Evolutionary conservation across 495 filamentous ascomycete species (phyloP), one percentile per base, ranked within the genome.

Genomic region (Friedmanniomyces simplex): DNA sequence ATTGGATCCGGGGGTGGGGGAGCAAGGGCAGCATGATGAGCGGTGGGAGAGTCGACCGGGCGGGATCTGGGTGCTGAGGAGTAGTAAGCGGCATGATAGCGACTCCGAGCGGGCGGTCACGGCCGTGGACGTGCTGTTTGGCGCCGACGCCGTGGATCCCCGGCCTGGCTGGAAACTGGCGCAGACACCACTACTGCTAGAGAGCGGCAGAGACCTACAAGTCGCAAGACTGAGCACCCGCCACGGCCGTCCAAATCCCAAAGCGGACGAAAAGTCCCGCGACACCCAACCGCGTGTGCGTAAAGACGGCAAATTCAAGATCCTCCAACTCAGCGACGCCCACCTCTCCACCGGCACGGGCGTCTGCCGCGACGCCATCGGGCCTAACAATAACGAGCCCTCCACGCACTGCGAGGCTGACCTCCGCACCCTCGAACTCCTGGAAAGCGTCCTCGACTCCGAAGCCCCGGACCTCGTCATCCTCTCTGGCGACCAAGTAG

Each of bases 251-350:
- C 28, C 28, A 32, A 60, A 72, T 1, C 77, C 79, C 55, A 32
- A 51, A 14, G 34, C 28, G 11, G 25, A 53, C 24, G 55, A 58
- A n/a, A 34, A 41, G 14, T 39, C 18, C 25, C 21, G 26, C 12
- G 55, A 58, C 16, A 42, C 41, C 3, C 21, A 70, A 14, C 87
- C 84, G 14, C 78, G 82, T 51, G 85, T 98, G 55, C 78, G 79
- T 50, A 87, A 91, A 26, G 86, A 94, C 68, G 91, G 90, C n/a
- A 86, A 84, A 59, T 96, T 97, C 72, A 97, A 96, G 73, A 94
- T 98, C 57, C 83, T 98, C 79, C 93, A 98, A 68, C 68, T 93
- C 50, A 84, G 91, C 46, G 93, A 98, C 75, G 65, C 96, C 54
- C 93, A 98, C 71, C 69, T 98, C 58, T 88, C 86, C 58, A 98